Evolutionary conservation across 1,284 basidiomycete genomes (phyloP), one percentile per base, ranked within the genome.

Genomic region (Agroathelia rolfsii): DNA sequence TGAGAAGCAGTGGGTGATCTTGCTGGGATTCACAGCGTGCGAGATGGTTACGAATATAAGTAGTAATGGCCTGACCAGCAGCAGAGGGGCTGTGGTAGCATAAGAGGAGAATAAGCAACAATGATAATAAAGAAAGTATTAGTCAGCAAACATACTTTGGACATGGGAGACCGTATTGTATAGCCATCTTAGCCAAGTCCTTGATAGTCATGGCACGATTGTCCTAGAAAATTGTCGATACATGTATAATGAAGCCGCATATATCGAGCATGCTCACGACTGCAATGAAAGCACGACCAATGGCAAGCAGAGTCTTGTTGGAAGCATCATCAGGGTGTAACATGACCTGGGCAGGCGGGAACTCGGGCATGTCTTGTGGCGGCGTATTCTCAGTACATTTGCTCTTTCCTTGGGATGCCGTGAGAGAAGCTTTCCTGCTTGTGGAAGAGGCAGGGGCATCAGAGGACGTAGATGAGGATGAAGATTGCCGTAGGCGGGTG

Each of bases 151-250:
- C 72, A 43, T 44, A 83, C 80, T 79, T 83, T 59, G 79, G 77
- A 53, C 79, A 81, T 41, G 69, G 60, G 9, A 82, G 60, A 36
- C 80, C 81, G 48, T 62, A 67, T 43, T 61, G 59, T 45, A 75
- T 63, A 24, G 71, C 66, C 58, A 76, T 68, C 43, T 82, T 77
- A 25, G 80, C 73, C 35, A 84, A 70, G 58, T 84, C 80, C 52
- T 84, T 84, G 58, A 84, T 76, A 26, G 80, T 84, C 75, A 83
- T 80, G 24, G 80, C 80, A 30, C 77, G 70, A 54, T 84, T 84
- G 50, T 77, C 69, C 77, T 81, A 36, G 34, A 37, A 28, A n/a
- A n/a, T n/a, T n/a, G n/a, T n/a, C n/a, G n/a, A n/a, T n/a, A 41
- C 33, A 36, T 40, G 38, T 38, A 27, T 31, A 38, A 22, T 31